These are phyloP conservation scores for Boletus sensibilis DNA, from an alignment of 768 basidiomycete genomes.

Conservation along the genomic window DNA sequence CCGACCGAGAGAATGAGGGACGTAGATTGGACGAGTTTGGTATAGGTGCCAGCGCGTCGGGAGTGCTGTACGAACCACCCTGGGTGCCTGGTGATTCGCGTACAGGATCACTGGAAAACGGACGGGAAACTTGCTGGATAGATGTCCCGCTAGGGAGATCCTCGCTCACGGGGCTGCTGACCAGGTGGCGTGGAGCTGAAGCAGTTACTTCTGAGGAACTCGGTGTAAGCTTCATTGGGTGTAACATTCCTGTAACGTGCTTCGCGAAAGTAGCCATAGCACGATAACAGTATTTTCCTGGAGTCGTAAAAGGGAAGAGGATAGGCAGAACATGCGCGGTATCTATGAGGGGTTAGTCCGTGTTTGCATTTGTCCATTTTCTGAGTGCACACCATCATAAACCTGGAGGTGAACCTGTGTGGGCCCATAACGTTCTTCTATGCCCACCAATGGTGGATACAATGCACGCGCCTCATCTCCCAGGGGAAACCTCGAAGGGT, in stretches of 20 bases:
- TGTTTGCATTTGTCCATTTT: constrained; percentile 22
- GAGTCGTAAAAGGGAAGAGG: constrained; percentile 72
- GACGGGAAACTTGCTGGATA: not conserved
- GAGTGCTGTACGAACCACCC: not conserved
- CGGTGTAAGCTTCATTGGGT: constrained; percentile 10
- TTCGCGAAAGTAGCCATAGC: constrained; percentile 72
- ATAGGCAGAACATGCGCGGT: constrained; percentile 72
- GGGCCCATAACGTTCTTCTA: constrained; percentile 51
- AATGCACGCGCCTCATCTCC: constrained; percentile 44
- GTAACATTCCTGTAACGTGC: constrained; percentile 54
- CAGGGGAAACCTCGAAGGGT: constrained; percentile 67
- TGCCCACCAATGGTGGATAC: constrained; percentile 56
- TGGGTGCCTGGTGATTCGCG: not conserved
- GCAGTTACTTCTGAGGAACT: constrained; percentile 11
- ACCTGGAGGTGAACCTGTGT: constrained; percentile 91
- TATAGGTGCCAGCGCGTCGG: not conserved
- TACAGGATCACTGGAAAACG: not conserved
- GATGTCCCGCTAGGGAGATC: not conserved
- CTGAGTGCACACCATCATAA: constrained; percentile 64
- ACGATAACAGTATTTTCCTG: constrained; percentile 78
- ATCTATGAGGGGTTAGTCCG: constrained; percentile 39
- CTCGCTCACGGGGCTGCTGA: constrained; percentile 5
- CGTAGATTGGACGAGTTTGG: not conserved
- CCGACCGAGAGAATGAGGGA: constrained; percentile 12
- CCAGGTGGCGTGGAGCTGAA: not conserved